phyloP scores from a whole-genome alignment of 352 stramenopile species.

The Phytophthora sojae region DNA sequence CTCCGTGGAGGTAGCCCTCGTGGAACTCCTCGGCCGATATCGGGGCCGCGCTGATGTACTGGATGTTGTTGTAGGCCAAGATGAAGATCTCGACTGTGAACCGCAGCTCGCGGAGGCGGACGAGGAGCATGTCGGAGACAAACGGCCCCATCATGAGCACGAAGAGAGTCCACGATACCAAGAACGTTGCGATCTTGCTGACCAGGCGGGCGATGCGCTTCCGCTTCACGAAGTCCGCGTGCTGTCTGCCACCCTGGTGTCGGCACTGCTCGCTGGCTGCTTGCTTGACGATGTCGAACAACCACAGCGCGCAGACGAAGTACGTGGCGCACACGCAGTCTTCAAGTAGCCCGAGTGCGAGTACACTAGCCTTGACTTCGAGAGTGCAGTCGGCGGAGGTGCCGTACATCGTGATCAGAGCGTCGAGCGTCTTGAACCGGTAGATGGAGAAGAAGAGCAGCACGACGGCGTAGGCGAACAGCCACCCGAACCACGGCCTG shows the following conservation, averaged over 20 bases:
- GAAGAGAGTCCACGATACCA: conserved; percentile 39
- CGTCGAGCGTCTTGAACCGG: neutral
- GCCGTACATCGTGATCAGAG: conserved; percentile 2
- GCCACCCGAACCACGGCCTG: conserved; percentile 1
- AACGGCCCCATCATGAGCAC: conserved; percentile 33
- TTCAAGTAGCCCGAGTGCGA: neutral
- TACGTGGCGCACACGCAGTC: conserved; percentile 1
- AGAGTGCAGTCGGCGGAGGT: neutral
- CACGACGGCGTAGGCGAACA: neutral
- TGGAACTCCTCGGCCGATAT: conserved; percentile 22
- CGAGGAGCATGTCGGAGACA: conserved; percentile 41
- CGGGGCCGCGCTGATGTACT: conserved; percentile 14
- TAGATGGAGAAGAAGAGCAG: conserved; percentile 1
- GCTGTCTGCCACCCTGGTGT: neutral
- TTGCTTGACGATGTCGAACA: conserved; percentile 1
- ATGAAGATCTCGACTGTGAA: conserved; percentile 57
- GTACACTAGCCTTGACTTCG: neutral
- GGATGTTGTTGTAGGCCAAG: conserved; percentile 26
- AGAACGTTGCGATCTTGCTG: conserved; percentile 34
- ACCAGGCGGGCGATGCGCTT: conserved; percentile 3
- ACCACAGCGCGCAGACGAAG: neutral
- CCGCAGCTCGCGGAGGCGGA: conserved; percentile 43
- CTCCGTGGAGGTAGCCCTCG: conserved; percentile 10
- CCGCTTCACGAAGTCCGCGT: neutral
- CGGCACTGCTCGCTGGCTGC: neutral